Evolutionary conservation across 2,329 filamentous ascomycete genomes (phyloP).

Genomic region (Paraphoma chrysanthemicola): DNA sequence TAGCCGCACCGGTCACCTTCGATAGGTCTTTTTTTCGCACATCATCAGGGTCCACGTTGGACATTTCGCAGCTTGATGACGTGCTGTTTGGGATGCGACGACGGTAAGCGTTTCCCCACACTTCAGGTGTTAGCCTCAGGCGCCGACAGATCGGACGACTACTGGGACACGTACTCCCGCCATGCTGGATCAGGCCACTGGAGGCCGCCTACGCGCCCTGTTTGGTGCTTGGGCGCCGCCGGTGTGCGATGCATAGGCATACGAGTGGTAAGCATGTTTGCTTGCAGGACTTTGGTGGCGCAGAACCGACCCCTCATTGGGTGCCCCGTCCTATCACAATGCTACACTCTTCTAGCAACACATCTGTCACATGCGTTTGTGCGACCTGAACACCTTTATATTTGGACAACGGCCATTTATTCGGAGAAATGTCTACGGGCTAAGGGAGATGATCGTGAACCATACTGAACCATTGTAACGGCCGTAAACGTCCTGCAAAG

Average conservation of each 20-base stretch:
- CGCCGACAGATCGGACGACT: background rate
- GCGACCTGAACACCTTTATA: background rate
- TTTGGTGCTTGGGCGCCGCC: background rate
- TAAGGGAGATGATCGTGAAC: background rate
- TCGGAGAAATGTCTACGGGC: background rate
- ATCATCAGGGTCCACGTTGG: background rate
- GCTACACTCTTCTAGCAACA: background rate
- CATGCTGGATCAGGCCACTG: background rate
- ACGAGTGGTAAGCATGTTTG: background rate
- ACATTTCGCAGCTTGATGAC: background rate
- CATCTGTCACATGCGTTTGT: background rate
- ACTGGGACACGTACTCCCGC: too few species aligned
- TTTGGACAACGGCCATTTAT: background rate
- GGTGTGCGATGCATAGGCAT: background rate
- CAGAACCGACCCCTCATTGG: background rate
- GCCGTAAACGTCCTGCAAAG: too few species aligned
- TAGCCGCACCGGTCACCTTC: background rate
- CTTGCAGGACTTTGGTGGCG: background rate
- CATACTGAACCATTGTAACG: too few species aligned
- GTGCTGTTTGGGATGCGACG: background rate
- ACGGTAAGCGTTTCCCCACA: background rate
- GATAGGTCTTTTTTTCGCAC: background rate
- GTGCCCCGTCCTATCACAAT: background rate
- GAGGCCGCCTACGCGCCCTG: background rate
- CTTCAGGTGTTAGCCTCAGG: background rate